phyloP scores from a whole-genome alignment of 139 green algal genomes.

The Micractinium sp. region DNA sequence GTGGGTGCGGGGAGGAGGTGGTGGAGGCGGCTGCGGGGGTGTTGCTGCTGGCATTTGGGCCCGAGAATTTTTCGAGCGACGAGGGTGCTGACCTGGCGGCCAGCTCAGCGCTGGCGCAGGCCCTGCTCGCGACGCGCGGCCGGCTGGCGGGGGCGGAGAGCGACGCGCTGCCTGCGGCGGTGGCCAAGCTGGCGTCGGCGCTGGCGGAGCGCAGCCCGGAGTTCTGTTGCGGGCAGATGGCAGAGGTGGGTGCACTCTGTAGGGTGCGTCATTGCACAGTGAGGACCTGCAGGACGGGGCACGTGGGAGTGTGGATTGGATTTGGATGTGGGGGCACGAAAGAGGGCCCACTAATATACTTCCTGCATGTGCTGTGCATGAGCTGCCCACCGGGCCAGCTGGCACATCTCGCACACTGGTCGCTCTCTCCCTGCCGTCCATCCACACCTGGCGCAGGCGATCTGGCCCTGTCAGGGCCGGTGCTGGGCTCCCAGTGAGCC shows the following conservation, averaged over 20 bases:
- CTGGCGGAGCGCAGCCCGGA: conserved; percentile 55
- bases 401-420: too few relatives aligned
- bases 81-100: conserved; percentile 44
- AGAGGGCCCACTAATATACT: too few relatives aligned
- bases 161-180: conserved; percentile 24
- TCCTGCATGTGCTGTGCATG: background rate
- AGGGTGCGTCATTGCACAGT: background rate
- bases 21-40: conserved; percentile 39
- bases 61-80: conserved; percentile 31
- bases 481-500: too few relatives aligned
- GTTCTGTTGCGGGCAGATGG: conserved; percentile 3
- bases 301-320: background rate
- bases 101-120: conserved; percentile 23
- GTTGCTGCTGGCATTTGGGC: conserved; percentile 52
- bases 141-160: conserved; percentile 5
- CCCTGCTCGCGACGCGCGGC: conserved; percentile 35
- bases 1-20: conserved; percentile 9
- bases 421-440: too few relatives aligned
- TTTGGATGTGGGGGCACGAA: too few relatives aligned
- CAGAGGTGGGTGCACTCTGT: background rate
- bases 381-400: background rate
- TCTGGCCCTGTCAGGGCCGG: too few relatives aligned
- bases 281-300: background rate
- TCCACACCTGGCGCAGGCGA: too few relatives aligned
- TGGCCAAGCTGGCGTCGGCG: conserved; percentile 46